phyloP scores from a whole-genome alignment of 1,284 basidiomycete species.

The Rhodotorula sp. region DNA sequence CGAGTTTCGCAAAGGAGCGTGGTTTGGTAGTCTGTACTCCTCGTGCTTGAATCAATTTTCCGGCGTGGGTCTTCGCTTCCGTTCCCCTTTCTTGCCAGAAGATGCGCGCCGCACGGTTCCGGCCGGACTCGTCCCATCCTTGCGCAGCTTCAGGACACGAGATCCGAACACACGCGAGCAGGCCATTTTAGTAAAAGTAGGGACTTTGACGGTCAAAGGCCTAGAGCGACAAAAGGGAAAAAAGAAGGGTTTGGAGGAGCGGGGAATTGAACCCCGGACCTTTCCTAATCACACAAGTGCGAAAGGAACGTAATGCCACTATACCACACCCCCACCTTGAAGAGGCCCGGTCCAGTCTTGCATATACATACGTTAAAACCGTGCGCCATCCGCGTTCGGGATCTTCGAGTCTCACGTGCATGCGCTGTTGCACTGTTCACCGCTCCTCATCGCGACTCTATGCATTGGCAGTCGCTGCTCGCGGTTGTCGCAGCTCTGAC shows the following conservation, averaged over 20 bases:
- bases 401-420: not conserved
- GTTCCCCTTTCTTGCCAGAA: too few relatives aligned
- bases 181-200: too few relatives aligned
- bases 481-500: not conserved
- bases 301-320: constrained; percentile 7
- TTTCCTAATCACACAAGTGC: constrained; percentile 2
- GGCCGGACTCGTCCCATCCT: too few relatives aligned
- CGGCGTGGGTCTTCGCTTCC: too few relatives aligned
- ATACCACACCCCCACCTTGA: constrained; percentile 1
- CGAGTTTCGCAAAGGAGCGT: too few relatives aligned
- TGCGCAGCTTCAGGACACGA: too few relatives aligned
- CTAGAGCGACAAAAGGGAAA: not conserved
- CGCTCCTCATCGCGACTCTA: not conserved
- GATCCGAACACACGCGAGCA: too few relatives aligned
- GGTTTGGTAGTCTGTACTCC: too few relatives aligned
- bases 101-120: too few relatives aligned
- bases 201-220: too few relatives aligned
- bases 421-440: not conserved
- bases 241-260: constrained; percentile 5
- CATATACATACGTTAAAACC: not conserved
- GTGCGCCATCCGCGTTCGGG: not conserved
- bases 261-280: constrained; percentile 12
- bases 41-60: too few relatives aligned
- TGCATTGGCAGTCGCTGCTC: not conserved
- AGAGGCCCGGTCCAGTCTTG: too few relatives aligned